Percentiles rank a stretch among this genome's conserved stretches.
These are phyloP conservation scores for Scedosporium boydii DNA, from an alignment of 2,329 filamentous ascomycete species.

Conservation along the genomic window DNA sequence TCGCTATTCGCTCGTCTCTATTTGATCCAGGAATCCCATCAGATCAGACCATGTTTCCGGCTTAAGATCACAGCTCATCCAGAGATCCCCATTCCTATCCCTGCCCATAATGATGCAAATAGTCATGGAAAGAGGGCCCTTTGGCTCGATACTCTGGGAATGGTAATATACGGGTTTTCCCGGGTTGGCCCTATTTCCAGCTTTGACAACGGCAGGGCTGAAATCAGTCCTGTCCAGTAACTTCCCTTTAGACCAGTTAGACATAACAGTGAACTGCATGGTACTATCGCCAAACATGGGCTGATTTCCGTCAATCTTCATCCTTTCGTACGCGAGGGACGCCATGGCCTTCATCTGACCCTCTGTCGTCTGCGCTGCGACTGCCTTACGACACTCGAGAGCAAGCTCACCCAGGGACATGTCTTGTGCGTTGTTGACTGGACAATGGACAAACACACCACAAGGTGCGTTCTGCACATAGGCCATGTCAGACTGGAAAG, in stretches of 20 bases:
- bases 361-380: neutral
- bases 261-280: neutral
- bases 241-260: neutral
- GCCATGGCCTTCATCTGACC: neutral
- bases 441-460: neutral
- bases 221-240: neutral
- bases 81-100: neutral
- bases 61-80: neutral
- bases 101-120: neutral
- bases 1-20: neutral
- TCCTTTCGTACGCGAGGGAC: neutral
- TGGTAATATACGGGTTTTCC: neutral
- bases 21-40: neutral
- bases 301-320: neutral
- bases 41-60: neutral
- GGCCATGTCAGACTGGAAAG: neutral
- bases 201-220: neutral
- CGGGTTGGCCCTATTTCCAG: neutral
- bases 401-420: neutral
- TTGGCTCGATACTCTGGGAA: neutral
- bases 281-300: neutral
- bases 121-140: neutral
- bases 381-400: neutral
- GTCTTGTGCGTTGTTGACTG: neutral
- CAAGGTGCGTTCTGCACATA: neutral